Conservation (phyloP, 192 early-diverging fungal species). For the Linnemannia exigua region DNA sequence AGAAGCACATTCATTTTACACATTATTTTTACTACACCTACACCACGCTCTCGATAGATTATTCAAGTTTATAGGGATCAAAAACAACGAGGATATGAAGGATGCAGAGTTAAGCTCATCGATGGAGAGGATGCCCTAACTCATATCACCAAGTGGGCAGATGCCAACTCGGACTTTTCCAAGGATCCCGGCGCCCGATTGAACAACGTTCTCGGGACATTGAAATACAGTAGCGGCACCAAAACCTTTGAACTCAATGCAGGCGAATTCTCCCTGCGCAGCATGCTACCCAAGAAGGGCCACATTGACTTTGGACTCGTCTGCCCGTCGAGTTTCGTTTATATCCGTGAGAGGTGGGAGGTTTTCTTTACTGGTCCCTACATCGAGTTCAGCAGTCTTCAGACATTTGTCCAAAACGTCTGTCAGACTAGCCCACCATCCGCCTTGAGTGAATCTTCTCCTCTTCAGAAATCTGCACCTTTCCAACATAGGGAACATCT, state of each 20-base stretch:
- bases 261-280: constrained; percentile 15
- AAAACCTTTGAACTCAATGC: neutral
- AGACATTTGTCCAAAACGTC: neutral
- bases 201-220: constrained; percentile 31
- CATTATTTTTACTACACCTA: neutral
- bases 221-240: neutral
- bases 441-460: neutral
- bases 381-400: neutral
- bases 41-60: no score
- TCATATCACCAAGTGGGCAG: constrained; percentile 11
- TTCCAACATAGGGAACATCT: neutral
- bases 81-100: neutral
- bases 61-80: constrained; percentile 17
- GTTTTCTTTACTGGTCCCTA: neutral
- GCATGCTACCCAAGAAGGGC: neutral
- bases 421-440: neutral
- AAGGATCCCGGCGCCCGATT: constrained; percentile 47
- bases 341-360: neutral
- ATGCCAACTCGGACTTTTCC: constrained; percentile 6
- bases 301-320: constrained; percentile 11
- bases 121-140: constrained; percentile 21
- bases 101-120: constrained; percentile 33
- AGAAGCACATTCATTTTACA: neutral
- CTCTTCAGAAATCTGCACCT: neutral
- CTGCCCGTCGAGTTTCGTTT: neutral